Evolutionary conservation across 2,329 filamentous ascomycete genomes (phyloP).

Genomic region (Penicillium sp.): DNA sequence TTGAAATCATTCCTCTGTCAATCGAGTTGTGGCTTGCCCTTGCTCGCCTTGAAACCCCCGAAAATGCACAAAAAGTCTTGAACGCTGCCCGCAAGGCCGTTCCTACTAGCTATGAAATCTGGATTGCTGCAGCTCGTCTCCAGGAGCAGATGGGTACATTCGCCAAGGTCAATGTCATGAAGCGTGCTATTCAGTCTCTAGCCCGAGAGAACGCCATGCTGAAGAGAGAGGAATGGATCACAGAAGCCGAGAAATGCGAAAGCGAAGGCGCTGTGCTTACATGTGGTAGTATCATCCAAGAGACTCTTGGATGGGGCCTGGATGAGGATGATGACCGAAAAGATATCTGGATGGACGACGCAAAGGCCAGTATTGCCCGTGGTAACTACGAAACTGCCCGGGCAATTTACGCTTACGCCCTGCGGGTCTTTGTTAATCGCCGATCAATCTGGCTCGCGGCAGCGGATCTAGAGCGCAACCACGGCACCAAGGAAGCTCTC

Average conservation of each 20-base stretch:
- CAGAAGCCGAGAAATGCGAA: slow-evolving; percentile 91
- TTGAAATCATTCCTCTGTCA: slow-evolving; percentile 89
- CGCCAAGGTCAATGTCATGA: slow-evolving; percentile 86
- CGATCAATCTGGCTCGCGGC: slow-evolving; percentile 87
- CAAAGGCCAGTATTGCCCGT: slow-evolving; percentile 74
- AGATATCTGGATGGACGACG: slow-evolving; percentile 94
- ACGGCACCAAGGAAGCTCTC: slow-evolving; percentile 78
- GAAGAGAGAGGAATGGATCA: slow-evolving; percentile 95
- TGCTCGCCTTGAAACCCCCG: slow-evolving; percentile 81
- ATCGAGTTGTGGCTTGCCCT: slow-evolving; percentile 94
- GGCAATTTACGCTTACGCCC: slow-evolving; percentile 87
- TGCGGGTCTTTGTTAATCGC: slow-evolving; percentile 85
- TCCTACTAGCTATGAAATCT: slow-evolving; percentile 90
- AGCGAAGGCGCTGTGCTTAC: slow-evolving; percentile 84
- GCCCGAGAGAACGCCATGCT: slow-evolving; percentile 93
- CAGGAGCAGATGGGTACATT: slow-evolving; percentile 86
- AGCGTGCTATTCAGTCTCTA: slow-evolving; percentile 83
- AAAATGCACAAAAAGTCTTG: slow-evolving; percentile 90
- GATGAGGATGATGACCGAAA: slow-evolving; percentile 97
- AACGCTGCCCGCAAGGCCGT: slow-evolving; percentile 94
- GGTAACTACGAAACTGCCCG: slow-evolving; percentile 86
- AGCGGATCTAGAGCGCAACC: slow-evolving; percentile 85
- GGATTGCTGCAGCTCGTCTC: slow-evolving; percentile 89
- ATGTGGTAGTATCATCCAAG: slow-evolving; percentile 83
- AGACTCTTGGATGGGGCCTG: slow-evolving; percentile 88